Conservation (phyloP, 371 early-diverging fungal genomes). For the Mortierella sp. region DNA sequence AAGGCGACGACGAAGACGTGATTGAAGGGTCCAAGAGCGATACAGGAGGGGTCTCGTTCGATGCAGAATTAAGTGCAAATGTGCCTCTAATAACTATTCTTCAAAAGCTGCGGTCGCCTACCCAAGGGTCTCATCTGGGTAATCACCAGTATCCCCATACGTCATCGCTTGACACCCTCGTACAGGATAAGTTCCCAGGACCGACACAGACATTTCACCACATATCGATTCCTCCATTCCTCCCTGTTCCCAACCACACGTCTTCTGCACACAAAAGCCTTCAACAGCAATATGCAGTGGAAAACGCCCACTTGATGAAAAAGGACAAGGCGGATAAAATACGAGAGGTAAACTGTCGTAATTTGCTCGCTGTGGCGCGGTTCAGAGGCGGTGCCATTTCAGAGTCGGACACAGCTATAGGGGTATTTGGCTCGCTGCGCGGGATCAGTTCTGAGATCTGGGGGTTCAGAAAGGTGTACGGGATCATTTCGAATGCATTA, state of each 20-base stretch:
- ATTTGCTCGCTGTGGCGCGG: constrained; percentile 43
- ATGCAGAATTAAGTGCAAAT: constrained; percentile 5
- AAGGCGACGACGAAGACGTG: background rate
- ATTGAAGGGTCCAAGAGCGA: background rate
- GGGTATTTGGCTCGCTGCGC: constrained; percentile 29
- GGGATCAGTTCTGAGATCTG: constrained; percentile 56
- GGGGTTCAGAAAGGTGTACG: constrained; percentile 52
- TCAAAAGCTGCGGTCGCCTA: constrained; percentile 28
- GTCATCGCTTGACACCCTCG: constrained; percentile 16
- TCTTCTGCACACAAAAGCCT: background rate
- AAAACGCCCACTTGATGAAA: constrained; percentile 36
- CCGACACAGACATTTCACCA: constrained; percentile 41
- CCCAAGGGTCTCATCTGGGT: background rate
- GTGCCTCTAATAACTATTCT: constrained; percentile 23
- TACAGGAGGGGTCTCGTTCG: constrained; percentile 1
- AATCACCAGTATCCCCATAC: background rate
- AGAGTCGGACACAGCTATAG: background rate
- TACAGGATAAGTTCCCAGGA: constrained; percentile 42
- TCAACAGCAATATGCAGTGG: constrained; percentile 11
- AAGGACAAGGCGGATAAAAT: constrained; percentile 55
- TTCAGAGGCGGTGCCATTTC: constrained; percentile 30
- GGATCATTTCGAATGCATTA: constrained; percentile 38
- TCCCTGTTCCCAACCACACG: background rate
- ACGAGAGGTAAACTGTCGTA: constrained; percentile 61
- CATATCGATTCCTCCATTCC: constrained; percentile 42